These are phyloP conservation scores for Fragaria nilgerrensis DNA, from an alignment of 306 rosid species.

Conservation along the genomic window DNA sequence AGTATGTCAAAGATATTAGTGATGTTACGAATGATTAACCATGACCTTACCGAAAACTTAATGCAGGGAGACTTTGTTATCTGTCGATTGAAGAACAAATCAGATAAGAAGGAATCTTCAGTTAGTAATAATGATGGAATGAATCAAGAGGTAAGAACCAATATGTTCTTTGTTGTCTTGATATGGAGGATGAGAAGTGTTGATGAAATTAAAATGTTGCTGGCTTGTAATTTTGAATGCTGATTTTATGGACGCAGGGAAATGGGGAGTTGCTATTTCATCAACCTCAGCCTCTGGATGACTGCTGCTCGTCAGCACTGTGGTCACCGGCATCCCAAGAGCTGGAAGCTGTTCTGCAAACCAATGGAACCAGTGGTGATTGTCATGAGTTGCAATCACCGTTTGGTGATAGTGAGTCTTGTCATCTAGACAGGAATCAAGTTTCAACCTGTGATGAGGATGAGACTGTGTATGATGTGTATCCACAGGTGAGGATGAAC, in stretches of 20 bases:
- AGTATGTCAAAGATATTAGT: background rate
- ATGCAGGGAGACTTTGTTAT: slow-evolving; percentile 20
- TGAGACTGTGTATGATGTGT: background rate
- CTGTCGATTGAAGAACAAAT: slow-evolving; percentile 36
- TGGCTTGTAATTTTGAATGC: no score
- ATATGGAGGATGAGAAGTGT: background rate
- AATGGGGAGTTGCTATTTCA: background rate
- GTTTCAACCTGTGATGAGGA: slow-evolving; percentile 17
- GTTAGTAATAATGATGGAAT: slow-evolving; percentile 8
- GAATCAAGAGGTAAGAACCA: background rate
- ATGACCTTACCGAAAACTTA: background rate
- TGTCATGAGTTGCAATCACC: slow-evolving; percentile 3
- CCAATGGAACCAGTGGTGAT: background rate
- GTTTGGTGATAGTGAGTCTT: background rate
- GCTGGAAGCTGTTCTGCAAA: slow-evolving; percentile 17
- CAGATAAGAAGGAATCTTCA: slow-evolving; percentile 13
- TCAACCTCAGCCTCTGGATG: background rate
- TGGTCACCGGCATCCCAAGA: background rate
- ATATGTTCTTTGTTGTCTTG: background rate
- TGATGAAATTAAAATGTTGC: background rate
- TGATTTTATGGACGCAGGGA: background rate
- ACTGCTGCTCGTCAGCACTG: background rate
- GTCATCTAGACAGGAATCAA: background rate
- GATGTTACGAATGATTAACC: background rate
- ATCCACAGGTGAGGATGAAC: slow-evolving; percentile 2